These are phyloP conservation scores for Sporothrix pseudoabietina DNA, from an alignment of 2,329 filamentous ascomycete species.

Conservation along the genomic window DNA sequence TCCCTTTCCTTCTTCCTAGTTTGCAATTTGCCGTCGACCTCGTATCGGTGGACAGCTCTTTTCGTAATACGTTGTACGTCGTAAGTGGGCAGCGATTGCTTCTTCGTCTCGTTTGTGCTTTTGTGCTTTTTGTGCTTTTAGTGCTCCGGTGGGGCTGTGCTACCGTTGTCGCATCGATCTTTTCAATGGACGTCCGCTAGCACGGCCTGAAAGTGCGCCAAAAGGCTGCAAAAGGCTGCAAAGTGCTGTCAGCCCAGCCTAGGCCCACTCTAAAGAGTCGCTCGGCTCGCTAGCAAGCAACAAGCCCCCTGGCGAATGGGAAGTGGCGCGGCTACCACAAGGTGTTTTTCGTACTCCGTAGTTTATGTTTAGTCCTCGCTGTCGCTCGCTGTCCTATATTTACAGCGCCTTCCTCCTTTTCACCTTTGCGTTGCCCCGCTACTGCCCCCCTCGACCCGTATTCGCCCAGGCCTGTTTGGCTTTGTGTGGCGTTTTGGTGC, in stretches of 20 bases:
- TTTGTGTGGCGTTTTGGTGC: no score
- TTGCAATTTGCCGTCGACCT: neutral
- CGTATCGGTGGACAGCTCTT: neutral
- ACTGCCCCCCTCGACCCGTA: constrained; percentile 10
- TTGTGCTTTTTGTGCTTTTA: no score
- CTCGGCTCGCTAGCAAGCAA: neutral
- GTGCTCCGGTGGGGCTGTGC: constrained; percentile 15
- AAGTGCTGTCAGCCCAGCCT: constrained; percentile 5
- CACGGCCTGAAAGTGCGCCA: constrained; percentile 17
- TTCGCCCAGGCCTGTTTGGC: constrained; percentile 15
- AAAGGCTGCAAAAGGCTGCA: constrained; percentile 7
- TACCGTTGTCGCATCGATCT: neutral
- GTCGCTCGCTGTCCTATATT: no score
- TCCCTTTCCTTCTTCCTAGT: neutral
- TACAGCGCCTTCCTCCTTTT: no score
- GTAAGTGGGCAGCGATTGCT: neutral
- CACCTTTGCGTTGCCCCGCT: neutral
- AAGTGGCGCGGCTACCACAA: constrained; percentile 25
- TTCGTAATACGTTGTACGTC: neutral
- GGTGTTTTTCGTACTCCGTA: neutral
- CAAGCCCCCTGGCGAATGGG: constrained; percentile 24
- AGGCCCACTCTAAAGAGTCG: neutral
- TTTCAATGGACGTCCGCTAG: neutral
- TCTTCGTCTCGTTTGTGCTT: neutral
- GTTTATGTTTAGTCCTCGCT: no score